These are phyloP conservation scores for Trichoderma afroharzianum DNA, from an alignment of 2,329 filamentous ascomycete species.

Conservation along the genomic window DNA sequence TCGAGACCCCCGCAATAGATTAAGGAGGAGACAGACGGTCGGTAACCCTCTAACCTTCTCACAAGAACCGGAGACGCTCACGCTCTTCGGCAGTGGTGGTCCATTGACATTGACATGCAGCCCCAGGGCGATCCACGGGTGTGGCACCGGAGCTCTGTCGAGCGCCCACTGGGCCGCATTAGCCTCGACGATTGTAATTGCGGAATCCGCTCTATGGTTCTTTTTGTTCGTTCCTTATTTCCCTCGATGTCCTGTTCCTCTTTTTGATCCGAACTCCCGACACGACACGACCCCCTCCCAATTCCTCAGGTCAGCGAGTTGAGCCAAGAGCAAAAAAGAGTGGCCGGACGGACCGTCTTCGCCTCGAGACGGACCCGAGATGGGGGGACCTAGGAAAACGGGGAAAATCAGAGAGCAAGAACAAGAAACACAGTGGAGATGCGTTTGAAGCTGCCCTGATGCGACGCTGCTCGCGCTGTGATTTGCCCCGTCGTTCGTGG, in stretches of 20 bases:
- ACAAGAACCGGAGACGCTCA: neutral
- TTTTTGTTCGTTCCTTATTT: neutral
- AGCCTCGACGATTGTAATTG: neutral
- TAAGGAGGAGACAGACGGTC: constrained; percentile 13
- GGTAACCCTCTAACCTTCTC: neutral
- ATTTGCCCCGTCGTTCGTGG: neutral
- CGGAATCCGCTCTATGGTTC: constrained; percentile 1
- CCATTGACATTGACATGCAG: constrained; percentile 6
- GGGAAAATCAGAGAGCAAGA: neutral
- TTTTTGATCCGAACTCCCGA: neutral
- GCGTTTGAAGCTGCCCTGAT: constrained; percentile 8
- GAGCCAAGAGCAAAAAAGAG: neutral
- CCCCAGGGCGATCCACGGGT: constrained; percentile 4
- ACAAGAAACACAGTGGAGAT: neutral
- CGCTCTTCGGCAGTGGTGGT: constrained; percentile 2
- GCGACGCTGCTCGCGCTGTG: constrained; percentile 4
- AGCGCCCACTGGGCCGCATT: constrained; percentile 9
- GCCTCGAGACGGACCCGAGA: constrained; percentile 4
- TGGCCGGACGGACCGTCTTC: neutral
- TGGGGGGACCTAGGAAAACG: neutral
- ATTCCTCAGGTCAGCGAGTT: neutral
- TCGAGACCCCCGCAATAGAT: constrained; percentile 11
- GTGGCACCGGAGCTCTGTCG: constrained; percentile 7
- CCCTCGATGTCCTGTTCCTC: neutral
- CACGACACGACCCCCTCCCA: neutral